Conservation (phyloP, 2,329 filamentous ascomycete species). For the Botrytis deweyae region DNA sequence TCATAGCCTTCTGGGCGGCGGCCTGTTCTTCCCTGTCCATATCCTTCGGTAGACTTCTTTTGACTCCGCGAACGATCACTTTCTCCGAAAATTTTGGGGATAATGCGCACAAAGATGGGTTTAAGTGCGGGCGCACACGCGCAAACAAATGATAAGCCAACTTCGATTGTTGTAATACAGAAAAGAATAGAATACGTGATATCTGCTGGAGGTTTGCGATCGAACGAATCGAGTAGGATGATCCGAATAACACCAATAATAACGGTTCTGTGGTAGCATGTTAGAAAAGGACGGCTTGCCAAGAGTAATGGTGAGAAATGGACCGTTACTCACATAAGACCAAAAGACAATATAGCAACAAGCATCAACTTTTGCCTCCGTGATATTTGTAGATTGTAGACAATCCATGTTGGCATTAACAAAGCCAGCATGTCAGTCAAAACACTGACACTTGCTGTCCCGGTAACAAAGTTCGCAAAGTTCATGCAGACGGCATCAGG, state of each 20-base stretch:
- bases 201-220: not conserved
- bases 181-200: conserved; percentile 18
- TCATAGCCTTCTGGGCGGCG: conserved; percentile 4
- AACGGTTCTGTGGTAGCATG: not conserved
- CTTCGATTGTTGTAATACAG: conserved; percentile 21
- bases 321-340: not conserved
- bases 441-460: conserved; percentile 4
- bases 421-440: conserved; percentile 24
- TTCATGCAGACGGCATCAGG: conserved; percentile 24
- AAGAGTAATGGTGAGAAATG: not conserved
- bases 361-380: conserved; percentile 23
- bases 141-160: conserved; percentile 22
- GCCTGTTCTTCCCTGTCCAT: conserved; percentile 2
- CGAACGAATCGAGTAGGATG: not conserved
- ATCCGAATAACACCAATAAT: conserved; percentile 4
- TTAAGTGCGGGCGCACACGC: conserved; percentile 22
- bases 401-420: conserved; percentile 26
- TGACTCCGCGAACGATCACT: not conserved
- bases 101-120: conserved; percentile 16
- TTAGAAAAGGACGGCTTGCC: not conserved
- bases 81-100: conserved; percentile 16
- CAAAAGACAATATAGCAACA: conserved; percentile 9
- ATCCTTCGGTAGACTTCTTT: not conserved
- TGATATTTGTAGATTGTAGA: conserved; percentile 24
- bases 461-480: conserved; percentile 21